Base-by-base conservation (phyloP, 1,284 basidiomycete genomes). In the Cutaneotrichosporon mucoides region DNA sequence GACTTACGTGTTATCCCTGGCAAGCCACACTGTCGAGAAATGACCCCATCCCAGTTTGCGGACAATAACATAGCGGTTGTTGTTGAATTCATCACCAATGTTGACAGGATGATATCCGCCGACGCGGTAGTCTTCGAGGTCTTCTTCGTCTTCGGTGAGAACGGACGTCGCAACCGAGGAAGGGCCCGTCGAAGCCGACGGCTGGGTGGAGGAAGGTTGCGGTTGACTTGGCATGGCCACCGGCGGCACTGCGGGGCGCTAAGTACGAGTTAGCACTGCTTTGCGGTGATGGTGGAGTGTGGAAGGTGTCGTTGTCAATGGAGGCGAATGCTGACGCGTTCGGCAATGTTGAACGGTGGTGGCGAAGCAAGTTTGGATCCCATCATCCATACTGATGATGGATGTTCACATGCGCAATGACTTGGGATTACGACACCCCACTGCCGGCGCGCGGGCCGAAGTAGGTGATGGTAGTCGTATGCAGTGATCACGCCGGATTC, bases 41-140 rank as follows among this genome's bases (percentile, higher is more conserved):
- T 99, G 96, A 46, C 96, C 95, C 83, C 95, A 99, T 38, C 95
- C 96, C 10, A 99, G 86, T 79, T 99, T 99, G 64, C 95, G 82
- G 59, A 97, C 92, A 69, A 98, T 90, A 67, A 86, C 77, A 76
- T 99, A 99, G 50, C 95, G 82, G 8, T 85, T 89, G 66, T 92
- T 86, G 57, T 89, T 91, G 77, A 97, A 97, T 34, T 83, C 78
- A 79, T 98, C 92, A 71, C 94, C 95, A 64, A 99, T 92, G 76
- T 94, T 88, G 55, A 98, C 92, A 16, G 94, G 95, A 73, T 94
- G 92, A 77, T 96, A 95, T 16, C 92, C 92, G 58, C 92, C 92
- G 59, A 89, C 88, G 76, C 90, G 85, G 79, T 95, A 95, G 83
- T 88, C 86, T 63, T 77, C 76, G 5, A 79, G 69, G 64, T 79